Evolutionary conservation across 345 rosid genomes (phyloP), one percentile per base, ranked within the genome.

Genomic region (Crucihimalaya himalaica): DNA sequence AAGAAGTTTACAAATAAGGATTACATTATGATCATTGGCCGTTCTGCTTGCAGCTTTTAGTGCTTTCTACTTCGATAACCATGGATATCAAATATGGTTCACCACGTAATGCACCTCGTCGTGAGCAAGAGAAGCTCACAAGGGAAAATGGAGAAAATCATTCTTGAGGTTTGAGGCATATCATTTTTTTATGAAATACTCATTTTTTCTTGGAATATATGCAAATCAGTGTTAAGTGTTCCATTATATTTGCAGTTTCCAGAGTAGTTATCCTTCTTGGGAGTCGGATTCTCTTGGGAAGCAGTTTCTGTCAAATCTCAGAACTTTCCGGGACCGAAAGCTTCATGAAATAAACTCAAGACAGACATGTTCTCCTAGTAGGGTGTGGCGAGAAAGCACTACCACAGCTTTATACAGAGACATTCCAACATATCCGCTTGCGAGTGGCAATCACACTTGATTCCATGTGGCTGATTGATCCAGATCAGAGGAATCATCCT

Each of bases 81-180:
- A 92, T 81, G 99, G 99, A 65, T 66, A 79, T 79, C 72, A 96
- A 81, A 68, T 96, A 96, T 79, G 97, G 86, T 35, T 92, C 99
- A 16, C 96, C 93, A 20, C 51, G 75, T 47, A 81, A 88, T 54
- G 79, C 81, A 39, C 72, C 85, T 56, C 79, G 60, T 43, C 82
- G 69, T 43, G 76, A 72, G 50, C 79, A 79, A n/a, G 79, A 89
- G 92, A 84, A 96, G 99, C 74, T 92, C 93, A 59, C 98, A 96
- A 60, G 99, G 99, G 71, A 96, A 96, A 87, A 79, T 96, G 88
- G 99, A 92, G 86, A 96, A n/a, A 96, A 80, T 92, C 99, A 42
- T 90, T 96, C 83, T 84, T 96, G 82, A 87, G 99, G 99, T 96
- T 75, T 60, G 83, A 25, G 23, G 35, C 66, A 62, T 25, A 42